Percentiles rank a stretch among this genome's conserved stretches.
Conservation (phyloP, 2,329 filamentous ascomycete genomes). For the Aspergillus sp. region DNA sequence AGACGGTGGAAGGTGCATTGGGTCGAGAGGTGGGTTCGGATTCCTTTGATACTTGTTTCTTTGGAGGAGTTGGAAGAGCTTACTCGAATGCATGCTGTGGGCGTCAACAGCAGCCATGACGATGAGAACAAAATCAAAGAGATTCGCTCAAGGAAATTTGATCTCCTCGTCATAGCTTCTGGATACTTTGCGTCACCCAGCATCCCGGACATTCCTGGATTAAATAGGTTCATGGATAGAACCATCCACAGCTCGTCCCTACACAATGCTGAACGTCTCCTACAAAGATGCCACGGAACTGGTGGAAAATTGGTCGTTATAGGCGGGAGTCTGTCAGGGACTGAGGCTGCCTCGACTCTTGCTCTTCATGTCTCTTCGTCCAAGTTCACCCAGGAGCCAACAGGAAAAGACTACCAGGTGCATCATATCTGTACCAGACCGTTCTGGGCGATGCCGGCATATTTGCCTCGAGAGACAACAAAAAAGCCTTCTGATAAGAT, state of each 20-base stretch:
- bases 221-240: constrained; percentile 36
- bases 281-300: constrained; percentile 5
- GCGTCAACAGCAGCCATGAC: not conserved
- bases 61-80: too few species aligned
- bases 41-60: not conserved
- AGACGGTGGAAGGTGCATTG: constrained; percentile 37
- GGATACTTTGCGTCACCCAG: constrained; percentile 66
- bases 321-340: constrained; percentile 75
- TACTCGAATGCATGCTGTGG: not conserved
- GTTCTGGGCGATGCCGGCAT: constrained; percentile 62
- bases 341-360: constrained; percentile 67
- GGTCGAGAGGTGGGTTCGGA: constrained; percentile 12
- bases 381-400: constrained; percentile 28
- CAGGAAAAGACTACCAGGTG: constrained; percentile 37
- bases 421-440: constrained; percentile 65
- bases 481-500: constrained; percentile 31
- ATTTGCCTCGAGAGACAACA: constrained; percentile 25
- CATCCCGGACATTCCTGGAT: constrained; percentile 41
- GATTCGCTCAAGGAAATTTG: constrained; percentile 45
- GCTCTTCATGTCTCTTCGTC: constrained; percentile 64
- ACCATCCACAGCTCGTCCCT: constrained; percentile 65
- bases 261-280: constrained; percentile 41
- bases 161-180: constrained; percentile 64
- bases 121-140: not conserved
- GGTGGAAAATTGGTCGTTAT: constrained; percentile 63